phyloP scores from a whole-genome alignment of 2,329 filamentous ascomycete species.

The Sphaerulina musiva region DNA sequence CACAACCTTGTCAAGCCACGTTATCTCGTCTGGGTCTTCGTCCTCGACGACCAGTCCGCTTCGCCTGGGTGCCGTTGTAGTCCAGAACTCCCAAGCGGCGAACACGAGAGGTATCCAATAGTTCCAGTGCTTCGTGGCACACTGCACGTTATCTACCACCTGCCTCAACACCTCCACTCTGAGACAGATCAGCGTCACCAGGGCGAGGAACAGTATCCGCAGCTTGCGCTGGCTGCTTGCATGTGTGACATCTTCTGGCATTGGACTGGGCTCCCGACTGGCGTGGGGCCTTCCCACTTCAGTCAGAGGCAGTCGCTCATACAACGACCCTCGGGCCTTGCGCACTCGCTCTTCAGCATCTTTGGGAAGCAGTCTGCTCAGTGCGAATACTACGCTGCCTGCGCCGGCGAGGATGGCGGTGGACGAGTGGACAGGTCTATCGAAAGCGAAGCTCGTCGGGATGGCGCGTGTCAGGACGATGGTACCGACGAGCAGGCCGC shows the following conservation, averaged over 20 bases:
- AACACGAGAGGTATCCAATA: constrained; percentile 28
- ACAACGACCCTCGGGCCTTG: constrained; percentile 22
- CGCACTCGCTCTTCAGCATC: constrained; percentile 3
- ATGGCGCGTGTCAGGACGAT: constrained; percentile 21
- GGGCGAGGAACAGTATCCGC: constrained; percentile 25
- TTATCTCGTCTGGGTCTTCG: constrained; percentile 31
- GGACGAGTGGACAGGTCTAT: constrained; percentile 42
- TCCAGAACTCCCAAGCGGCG: constrained; percentile 27
- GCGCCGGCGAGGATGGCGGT: constrained; percentile 39
- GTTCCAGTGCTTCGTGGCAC: constrained; percentile 31
- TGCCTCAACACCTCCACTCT: constrained; percentile 38
- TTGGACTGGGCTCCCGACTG: constrained; percentile 21
- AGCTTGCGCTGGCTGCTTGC: constrained; percentile 26
- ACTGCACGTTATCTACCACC: constrained; percentile 40
- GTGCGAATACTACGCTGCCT: constrained; percentile 35
- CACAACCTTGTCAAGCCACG: constrained; percentile 31
- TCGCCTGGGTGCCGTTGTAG: constrained; percentile 17
- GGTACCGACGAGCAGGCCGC: constrained; percentile 29
- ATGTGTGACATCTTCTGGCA: constrained; percentile 19
- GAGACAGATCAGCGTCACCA: constrained; percentile 30
- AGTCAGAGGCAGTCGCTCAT: constrained; percentile 29
- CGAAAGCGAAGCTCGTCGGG: constrained; percentile 33
- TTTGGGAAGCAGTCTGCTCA: constrained; percentile 32
- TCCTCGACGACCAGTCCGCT: constrained; percentile 12
- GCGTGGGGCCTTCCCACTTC: constrained; percentile 25